A percentile compares a stretch with the other conserved stretches of the same genome.
phyloP scores from a whole-genome alignment of 2,329 filamentous ascomycete genomes.

The Fusarium decemcellulare region DNA sequence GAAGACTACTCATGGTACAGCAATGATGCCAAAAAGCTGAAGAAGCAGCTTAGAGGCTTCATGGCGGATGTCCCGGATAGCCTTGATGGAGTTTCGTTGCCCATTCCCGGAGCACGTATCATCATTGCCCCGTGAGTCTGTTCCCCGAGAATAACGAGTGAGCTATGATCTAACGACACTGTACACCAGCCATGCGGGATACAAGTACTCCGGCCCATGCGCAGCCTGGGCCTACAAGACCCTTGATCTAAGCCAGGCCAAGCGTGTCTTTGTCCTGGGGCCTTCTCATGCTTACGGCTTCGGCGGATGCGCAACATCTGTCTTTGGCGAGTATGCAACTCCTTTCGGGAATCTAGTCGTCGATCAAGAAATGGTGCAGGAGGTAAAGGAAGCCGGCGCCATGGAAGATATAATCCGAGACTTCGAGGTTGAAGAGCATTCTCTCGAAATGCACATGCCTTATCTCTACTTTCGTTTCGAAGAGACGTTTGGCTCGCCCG shows the following conservation, averaged over 20 bases:
- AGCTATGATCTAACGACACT: slow-evolving; percentile 2
- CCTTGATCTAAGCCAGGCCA: slow-evolving; percentile 85
- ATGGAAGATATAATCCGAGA: slow-evolving; percentile 71
- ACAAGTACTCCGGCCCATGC: slow-evolving; percentile 90
- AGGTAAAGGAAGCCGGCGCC: slow-evolving; percentile 57
- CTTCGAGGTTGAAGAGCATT: slow-evolving; percentile 93
- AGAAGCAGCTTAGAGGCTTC: slow-evolving; percentile 79
- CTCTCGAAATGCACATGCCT: slow-evolving; percentile 95
- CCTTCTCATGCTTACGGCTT: slow-evolving; percentile 93
- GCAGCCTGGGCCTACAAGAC: slow-evolving; percentile 96
- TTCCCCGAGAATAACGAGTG: accelerated
- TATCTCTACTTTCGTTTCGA: slow-evolving; percentile 87
- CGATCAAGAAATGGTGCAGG: slow-evolving; percentile 69
- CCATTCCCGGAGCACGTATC: slow-evolving; percentile 81
- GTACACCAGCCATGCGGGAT: slow-evolving; percentile 85
- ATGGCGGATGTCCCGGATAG: slow-evolving; percentile 78
- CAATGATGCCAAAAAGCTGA: too few species aligned
- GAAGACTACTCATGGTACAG: too few species aligned
- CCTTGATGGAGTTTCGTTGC: slow-evolving; percentile 72
- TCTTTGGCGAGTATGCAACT: slow-evolving; percentile 79
- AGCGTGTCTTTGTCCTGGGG: slow-evolving; percentile 91
- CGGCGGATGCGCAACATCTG: slow-evolving; percentile 81
- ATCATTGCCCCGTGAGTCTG: slow-evolving; percentile 91
- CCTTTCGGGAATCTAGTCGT: slow-evolving; percentile 80
- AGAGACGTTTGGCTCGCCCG: slow-evolving; percentile 62